These are phyloP conservation scores for Sugiyamaella smithiae DNA, from an alignment of 805 yeast genomes.

Conservation along the genomic window DNA sequence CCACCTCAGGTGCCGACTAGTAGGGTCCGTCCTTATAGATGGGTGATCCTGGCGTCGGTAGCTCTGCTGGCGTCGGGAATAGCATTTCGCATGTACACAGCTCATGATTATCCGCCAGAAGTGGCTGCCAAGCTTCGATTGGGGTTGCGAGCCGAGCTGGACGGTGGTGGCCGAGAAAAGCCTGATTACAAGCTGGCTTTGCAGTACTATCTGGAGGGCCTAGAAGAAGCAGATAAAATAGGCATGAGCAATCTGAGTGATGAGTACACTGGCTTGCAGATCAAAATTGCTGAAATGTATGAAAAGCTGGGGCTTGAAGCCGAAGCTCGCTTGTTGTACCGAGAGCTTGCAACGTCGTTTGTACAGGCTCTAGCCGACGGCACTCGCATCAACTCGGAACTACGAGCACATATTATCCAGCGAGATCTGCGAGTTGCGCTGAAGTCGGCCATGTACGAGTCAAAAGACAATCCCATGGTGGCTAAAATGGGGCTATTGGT, in stretches of 20 bases:
- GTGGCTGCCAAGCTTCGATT: constrained; percentile 72
- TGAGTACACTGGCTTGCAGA: constrained; percentile 86
- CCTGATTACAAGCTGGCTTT: constrained; percentile 67
- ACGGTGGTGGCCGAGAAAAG: constrained; percentile 47
- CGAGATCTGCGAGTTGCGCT: constrained; percentile 68
- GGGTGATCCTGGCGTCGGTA: constrained; percentile 16
- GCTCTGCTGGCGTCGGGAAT: constrained; percentile 14
- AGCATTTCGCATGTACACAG: constrained; percentile 26
- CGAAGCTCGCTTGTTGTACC: constrained; percentile 65
- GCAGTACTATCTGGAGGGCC: constrained; percentile 68
- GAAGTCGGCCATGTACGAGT: constrained; percentile 57
- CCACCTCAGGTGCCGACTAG: constrained; percentile 1
- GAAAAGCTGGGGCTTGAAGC: constrained; percentile 60
- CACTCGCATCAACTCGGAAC: constrained; percentile 37
- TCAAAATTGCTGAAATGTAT: constrained; percentile 84
- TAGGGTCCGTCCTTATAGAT: constrained; percentile 15
- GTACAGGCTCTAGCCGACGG: constrained; percentile 47
- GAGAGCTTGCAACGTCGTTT: constrained; percentile 61
- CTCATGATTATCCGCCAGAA: constrained; percentile 46
- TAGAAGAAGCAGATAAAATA: constrained; percentile 56
- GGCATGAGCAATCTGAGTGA: constrained; percentile 60
- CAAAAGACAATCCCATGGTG: constrained; percentile 44
- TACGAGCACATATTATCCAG: constrained; percentile 59
- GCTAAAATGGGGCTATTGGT: constrained; percentile 58
- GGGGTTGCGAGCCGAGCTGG: constrained; percentile 82